These are phyloP conservation scores for Eutypella sp. DNA, from an alignment of 2,329 filamentous ascomycete species.

Conservation along the genomic window DNA sequence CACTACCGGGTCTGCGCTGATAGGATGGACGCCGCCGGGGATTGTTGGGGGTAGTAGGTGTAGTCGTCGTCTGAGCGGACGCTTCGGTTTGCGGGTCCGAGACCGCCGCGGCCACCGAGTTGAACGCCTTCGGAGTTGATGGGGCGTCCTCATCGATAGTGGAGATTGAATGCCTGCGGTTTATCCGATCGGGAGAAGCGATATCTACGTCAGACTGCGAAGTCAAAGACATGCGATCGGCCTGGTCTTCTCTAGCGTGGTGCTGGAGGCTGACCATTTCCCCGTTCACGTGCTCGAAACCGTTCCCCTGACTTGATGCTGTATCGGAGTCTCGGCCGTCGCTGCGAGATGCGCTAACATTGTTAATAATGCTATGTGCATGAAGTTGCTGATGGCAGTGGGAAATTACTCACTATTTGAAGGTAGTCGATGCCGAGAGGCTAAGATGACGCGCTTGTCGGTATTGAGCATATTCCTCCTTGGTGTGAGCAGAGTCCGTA, in stretches of 20 bases:
- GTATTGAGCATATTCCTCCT: constrained; percentile 58
- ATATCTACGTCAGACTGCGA: neutral
- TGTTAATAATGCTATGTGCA: constrained; percentile 7
- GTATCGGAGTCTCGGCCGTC: constrained; percentile 26
- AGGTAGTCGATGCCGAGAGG: constrained; percentile 31
- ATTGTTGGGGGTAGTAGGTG: constrained; percentile 12
- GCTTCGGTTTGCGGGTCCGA: constrained; percentile 13
- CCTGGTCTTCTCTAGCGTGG: constrained; percentile 20
- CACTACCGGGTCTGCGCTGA: constrained; percentile 21
- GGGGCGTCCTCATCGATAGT: constrained; percentile 14
- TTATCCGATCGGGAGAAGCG: neutral
- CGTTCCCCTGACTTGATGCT: constrained; percentile 19
- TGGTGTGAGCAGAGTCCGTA: constrained; percentile 50
- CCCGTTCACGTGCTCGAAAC: constrained; percentile 13
- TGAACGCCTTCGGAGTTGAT: constrained; percentile 11
- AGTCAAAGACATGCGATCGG: constrained; percentile 10
- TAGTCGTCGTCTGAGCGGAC: constrained; percentile 7
- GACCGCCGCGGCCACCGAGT: neutral
- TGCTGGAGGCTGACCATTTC: constrained; percentile 10
- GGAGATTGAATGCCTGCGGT: constrained; percentile 8
- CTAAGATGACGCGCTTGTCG: constrained; percentile 46
- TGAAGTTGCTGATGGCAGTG: neutral
- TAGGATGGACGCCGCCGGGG: constrained; percentile 2
- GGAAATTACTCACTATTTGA: constrained; percentile 26
- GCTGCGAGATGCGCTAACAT: constrained; percentile 17